Evolutionary conservation across 1,139 yeast genomes (phyloP).

Genomic region (Kodamaea alishanica): DNA sequence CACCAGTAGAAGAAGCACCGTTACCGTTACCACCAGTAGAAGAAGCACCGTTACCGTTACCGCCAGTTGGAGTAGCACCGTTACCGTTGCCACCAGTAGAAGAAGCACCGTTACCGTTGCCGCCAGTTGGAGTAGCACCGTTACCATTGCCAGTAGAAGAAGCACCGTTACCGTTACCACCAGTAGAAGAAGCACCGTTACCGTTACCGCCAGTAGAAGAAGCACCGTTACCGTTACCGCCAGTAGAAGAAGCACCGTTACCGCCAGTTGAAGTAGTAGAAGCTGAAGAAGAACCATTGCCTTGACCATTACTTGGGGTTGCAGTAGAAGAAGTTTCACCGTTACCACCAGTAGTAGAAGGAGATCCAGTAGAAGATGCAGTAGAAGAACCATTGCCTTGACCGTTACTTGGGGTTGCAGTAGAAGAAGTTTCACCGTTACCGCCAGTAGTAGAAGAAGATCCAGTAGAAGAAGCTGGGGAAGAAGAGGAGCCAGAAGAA

Average conservation of each 20-base stretch:
- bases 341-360: conserved; percentile 4
- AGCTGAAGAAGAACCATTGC: conserved; percentile 4
- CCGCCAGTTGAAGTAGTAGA: conserved; percentile 2
- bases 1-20: conserved; percentile 5
- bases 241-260: not conserved
- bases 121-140: conserved; percentile 2
- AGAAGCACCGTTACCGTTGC: conserved; percentile 1
- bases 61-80: conserved; percentile 1
- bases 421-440: conserved; percentile 5
- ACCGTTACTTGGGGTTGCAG: conserved; percentile 4
- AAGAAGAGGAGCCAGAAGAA: conserved; percentile 9
- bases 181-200: conserved; percentile 12
- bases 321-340: conserved; percentile 6
- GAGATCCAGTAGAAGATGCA: conserved; percentile 3
- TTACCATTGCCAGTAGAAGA: conserved; percentile 1
- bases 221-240: conserved; percentile 1
- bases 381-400: conserved; percentile 1
- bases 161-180: conserved; percentile 8
- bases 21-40: conserved; percentile 1
- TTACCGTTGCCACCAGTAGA: conserved; percentile 3
- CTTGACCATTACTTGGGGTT: not conserved
- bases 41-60: not conserved
- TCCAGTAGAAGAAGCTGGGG: conserved; percentile 9
- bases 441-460: conserved; percentile 10
- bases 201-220: conserved; percentile 9